These are phyloP conservation scores for Neurospora pannonica DNA, from an alignment of 495 filamentous ascomycete species.

Conservation along the genomic window DNA sequence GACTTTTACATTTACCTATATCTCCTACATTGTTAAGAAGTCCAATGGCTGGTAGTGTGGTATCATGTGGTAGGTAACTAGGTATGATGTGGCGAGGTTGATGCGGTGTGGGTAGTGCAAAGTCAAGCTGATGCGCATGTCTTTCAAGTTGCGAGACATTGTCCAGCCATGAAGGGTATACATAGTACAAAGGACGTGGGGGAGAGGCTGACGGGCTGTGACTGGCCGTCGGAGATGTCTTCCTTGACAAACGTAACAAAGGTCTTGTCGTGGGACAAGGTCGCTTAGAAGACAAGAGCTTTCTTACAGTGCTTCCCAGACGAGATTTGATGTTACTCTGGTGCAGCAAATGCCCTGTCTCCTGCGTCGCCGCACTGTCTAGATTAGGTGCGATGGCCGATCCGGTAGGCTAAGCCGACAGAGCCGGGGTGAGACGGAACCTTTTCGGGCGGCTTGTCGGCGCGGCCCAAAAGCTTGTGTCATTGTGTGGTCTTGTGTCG, in stretches of 20 bases:
- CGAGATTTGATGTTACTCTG: neutral
- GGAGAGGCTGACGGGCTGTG: neutral
- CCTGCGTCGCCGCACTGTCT: neutral
- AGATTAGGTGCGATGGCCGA: neutral
- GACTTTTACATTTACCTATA: neutral
- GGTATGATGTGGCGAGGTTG: neutral
- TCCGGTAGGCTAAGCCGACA: neutral
- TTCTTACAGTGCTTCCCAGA: neutral
- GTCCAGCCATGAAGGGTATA: neutral
- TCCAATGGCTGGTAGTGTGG: neutral
- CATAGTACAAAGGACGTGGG: neutral
- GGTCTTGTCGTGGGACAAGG: neutral
- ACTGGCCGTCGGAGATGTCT: neutral
- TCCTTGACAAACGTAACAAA: neutral
- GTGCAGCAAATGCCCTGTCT: neutral
- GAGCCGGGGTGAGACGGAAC: neutral
- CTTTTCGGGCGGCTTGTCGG: neutral
- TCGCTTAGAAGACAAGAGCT: neutral
- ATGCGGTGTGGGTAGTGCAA: neutral
- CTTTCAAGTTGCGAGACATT: neutral
- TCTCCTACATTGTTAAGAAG: neutral
- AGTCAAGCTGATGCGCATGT: neutral
- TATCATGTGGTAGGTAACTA: neutral
- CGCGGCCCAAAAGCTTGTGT: neutral
- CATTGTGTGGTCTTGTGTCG: neutral